phyloP scores from a whole-genome alignment of 371 early-diverging fungal genomes.

The Mortierella sp. region DNA sequence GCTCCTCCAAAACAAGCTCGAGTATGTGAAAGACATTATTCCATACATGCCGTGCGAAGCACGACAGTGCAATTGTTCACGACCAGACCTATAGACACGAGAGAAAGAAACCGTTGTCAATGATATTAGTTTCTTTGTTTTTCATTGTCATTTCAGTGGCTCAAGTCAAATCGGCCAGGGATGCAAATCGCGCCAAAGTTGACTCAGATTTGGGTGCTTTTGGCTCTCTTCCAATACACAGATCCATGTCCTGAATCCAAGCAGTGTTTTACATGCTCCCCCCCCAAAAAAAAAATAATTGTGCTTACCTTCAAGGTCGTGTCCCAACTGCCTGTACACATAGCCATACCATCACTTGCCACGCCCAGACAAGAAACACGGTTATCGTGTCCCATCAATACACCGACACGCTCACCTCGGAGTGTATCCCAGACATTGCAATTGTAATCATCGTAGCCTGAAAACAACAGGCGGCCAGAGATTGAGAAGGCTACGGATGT shows the following conservation, averaged over 20 bases:
- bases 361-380: conserved; percentile 97
- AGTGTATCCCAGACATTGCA: conserved; percentile 98
- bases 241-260: background rate
- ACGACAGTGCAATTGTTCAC: background rate
- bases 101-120: background rate
- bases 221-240: too few species aligned
- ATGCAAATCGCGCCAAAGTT: too few species aligned
- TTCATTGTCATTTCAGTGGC: too few species aligned
- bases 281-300: background rate
- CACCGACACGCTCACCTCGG: conserved; percentile 94
- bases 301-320: conserved; percentile 85
- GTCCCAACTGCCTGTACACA: conserved; percentile 99
- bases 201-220: too few species aligned
- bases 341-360: conserved; percentile 95
- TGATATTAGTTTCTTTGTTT: too few species aligned
- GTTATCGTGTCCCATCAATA: conserved; percentile 96
- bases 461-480: conserved; percentile 95
- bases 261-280: background rate
- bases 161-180: too few species aligned
- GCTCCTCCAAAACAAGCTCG: background rate
- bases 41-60: background rate
- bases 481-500: conserved; percentile 96
- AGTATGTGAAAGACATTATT: background rate
- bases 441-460: conserved; percentile 98
- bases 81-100: conserved; percentile 20